Base-by-base conservation (phyloP, 495 filamentous ascomycete genomes). In the Cercophora samala region DNA sequence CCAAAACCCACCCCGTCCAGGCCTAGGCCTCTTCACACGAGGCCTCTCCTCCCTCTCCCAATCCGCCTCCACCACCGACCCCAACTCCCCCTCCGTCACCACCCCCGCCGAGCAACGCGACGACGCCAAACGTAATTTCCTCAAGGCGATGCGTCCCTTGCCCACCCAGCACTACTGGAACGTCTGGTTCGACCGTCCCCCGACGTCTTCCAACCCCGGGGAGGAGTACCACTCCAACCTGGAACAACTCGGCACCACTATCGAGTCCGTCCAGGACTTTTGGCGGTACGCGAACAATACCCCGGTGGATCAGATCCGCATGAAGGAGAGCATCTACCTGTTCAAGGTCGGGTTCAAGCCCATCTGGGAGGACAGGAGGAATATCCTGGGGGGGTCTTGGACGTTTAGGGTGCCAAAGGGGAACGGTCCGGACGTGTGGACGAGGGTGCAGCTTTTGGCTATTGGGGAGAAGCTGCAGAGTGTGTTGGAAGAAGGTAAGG, bases 271-370 rank as follows among this genome's bases (percentile, higher is more conserved):
- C 69, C 86, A 91, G 74, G 88, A 89, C 68, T 97, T 96, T 79
- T 96, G 92, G 90, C 86, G 91, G 65, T 88, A 93, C 77, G 88
- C 89, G 80, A 97, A 97, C 79, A 95, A 96, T 77, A 93, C 91
- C 62, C 90, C 91, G 17, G 85, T 93, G 64, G 80, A 88, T 22
- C 85, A 85, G 71, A 86, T 97, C 77, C 88, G 89, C 65, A 86
- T 93, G 75, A 86, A 90, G 54, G 92, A 97, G 77, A 89, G 87
- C 19, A 85, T 96, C 58, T 94, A 96, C 74, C 84, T 97, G 66
- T 97, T 97, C 84, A 93, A 96, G 74, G 83, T 88, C 64, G 91
- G 91, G 32, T 91, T 95, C 68, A 86, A 88, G 72, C 93, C 93
- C 19, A 83, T 96, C 60, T 97, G 93, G 93, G 93, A 97, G 78